Evolutionary conservation across 2,329 filamentous ascomycete genomes (phyloP).

Genomic region (Tolypocladium amazonense): DNA sequence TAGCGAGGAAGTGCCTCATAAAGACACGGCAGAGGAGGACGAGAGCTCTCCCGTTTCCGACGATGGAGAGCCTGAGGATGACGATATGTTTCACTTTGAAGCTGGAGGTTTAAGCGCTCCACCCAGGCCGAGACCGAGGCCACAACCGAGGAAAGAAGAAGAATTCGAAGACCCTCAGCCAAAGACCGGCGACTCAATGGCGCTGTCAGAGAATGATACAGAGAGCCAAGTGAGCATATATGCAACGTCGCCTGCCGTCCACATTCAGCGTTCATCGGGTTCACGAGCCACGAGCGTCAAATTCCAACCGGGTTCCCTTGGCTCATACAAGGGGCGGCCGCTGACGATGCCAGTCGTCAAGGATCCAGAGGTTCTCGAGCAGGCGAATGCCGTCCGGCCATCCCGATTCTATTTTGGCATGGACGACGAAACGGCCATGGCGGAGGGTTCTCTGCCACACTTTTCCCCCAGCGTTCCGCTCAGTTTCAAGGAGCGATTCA

Average conservation of each 20-base stretch:
- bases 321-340: slow-evolving; percentile 44
- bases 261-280: slow-evolving; percentile 15
- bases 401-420: slow-evolving; percentile 41
- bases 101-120: slow-evolving; percentile 20
- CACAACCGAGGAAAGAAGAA: neutral
- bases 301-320: slow-evolving; percentile 30
- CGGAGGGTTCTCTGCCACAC: slow-evolving; percentile 32
- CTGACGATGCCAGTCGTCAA: slow-evolving; percentile 42
- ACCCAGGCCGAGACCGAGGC: slow-evolving; percentile 12
- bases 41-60: neutral
- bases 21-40: slow-evolving; percentile 3
- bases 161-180: slow-evolving; percentile 6
- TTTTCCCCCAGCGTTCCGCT: slow-evolving; percentile 30
- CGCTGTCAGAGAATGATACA: neutral
- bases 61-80: neutral
- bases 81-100: slow-evolving; percentile 35
- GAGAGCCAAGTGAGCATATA: slow-evolving; percentile 15
- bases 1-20: neutral
- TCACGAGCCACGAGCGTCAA: slow-evolving; percentile 17
- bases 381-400: slow-evolving; percentile 36
- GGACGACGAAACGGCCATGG: slow-evolving; percentile 38
- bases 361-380: slow-evolving; percentile 35
- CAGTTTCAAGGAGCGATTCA: slow-evolving; percentile 37
- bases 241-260: slow-evolving; percentile 33
- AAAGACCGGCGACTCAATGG: slow-evolving; percentile 14